Percentiles rank a stretch among this genome's conserved stretches.
Conservation (phyloP, 306 rosid species). For the Chamaecrista fasciculata region DNA sequence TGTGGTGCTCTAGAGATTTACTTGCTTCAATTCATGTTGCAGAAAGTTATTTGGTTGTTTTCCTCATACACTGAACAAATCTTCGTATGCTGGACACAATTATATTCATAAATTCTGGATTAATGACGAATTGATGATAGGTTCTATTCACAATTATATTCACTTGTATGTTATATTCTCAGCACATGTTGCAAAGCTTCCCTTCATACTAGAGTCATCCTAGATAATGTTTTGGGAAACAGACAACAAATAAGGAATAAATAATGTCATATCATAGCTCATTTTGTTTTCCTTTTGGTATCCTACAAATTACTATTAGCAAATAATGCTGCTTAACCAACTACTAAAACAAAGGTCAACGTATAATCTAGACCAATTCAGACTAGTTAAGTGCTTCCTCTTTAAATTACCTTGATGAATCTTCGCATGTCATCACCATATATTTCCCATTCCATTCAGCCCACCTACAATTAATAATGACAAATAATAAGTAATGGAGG, state of each 20-base stretch:
- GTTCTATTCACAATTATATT: no score
- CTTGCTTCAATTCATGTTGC: conserved; percentile 37
- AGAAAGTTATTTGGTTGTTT: conserved; percentile 83
- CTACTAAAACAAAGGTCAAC: conserved; percentile 15
- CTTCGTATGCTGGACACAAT: no score
- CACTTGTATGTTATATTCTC: no score
- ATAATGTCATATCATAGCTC: background rate
- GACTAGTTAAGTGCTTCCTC: no score
- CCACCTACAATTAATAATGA: conserved; percentile 74
- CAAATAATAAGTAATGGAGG: conserved; percentile 15
- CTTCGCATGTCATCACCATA: conserved; percentile 86
- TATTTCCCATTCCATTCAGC: conserved; percentile 98
- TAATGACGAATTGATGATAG: no score
- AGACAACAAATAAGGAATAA: conserved; percentile 17
- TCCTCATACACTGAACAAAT: no score
- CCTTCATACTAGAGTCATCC: conserved; percentile 86
- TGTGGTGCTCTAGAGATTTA: conserved; percentile 23
- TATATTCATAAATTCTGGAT: no score
- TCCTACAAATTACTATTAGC: conserved; percentile 8
- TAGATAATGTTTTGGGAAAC: conserved; percentile 33
- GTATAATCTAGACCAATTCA: no score
- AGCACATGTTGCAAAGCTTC: conserved; percentile 88
- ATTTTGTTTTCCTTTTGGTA: conserved; percentile 5
- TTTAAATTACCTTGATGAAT: conserved; percentile 75
- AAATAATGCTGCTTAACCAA: conserved; percentile 16